Evolutionary conservation across 768 basidiomycete species (phyloP), one percentile per base, ranked within the genome.

Genomic region (Pisolithus tinctorius): DNA sequence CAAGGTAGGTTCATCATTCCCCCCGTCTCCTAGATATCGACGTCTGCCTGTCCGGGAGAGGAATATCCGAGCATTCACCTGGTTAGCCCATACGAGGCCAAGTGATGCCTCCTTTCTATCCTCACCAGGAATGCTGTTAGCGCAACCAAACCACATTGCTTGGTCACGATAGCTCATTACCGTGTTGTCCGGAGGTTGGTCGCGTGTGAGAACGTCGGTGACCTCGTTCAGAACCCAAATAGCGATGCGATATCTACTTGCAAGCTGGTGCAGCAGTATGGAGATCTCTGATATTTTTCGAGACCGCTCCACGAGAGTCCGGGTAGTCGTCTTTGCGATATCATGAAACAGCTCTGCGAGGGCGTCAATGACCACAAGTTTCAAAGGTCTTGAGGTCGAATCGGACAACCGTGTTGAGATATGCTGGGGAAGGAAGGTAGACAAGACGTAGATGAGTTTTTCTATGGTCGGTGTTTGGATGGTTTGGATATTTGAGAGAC

Each of bases 71-170:
- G 76, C 78, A 58, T 95, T 94, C 51, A 98, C 75, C 60, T 91
- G 86, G 66, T 95, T 97, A 14, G 94, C 88, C 95, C 95, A 98
- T 8, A 83, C 84, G 47, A 96, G 81, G 3, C 94, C 94, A 2
- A 98, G 71, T 37, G 79, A 81, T 0, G 88, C 92, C 67, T 95
- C 88, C 61, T 93, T 92, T 42, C 64, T 68, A 51, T 76, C 71
- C 52, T 82, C 81, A 2, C 80, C 80, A 0, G 79, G 75, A 23
- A 80, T 63, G 48, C 71, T 79, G 58, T 82, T 76, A 23, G 81
- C 80, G 16, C 83, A 78, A 38, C 76, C 77, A 63, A 95, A 96
- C 81, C 85, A 84, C 16, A 79, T 78, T 3, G 84, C 76, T 60
- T 95, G 92, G 17, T 81, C 77, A 4, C 75, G 74, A 61, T 95